Conservation (phyloP, 495 filamentous ascomycete species). For the Astrocystis sublimbata region DNA sequence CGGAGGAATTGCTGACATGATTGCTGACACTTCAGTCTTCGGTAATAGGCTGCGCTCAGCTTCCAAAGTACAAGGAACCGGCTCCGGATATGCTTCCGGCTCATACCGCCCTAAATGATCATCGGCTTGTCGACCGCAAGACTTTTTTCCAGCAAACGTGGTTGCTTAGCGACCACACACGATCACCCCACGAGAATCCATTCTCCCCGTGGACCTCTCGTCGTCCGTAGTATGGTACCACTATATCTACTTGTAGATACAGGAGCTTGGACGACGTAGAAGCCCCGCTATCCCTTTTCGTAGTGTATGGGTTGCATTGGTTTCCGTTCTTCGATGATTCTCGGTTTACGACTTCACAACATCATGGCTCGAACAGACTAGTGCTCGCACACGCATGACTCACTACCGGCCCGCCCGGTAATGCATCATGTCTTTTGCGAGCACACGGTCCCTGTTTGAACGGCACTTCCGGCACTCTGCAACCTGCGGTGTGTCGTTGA, state of each 20-base stretch:
- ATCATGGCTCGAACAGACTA: constrained; percentile 34
- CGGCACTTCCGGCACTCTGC: constrained; percentile 36
- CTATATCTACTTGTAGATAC: constrained; percentile 23
- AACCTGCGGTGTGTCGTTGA: constrained; percentile 25
- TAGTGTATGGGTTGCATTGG: constrained; percentile 38
- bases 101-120: constrained; percentile 73
- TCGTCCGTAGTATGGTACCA: constrained; percentile 24
- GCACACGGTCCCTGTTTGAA: constrained; percentile 29
- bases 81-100: constrained; percentile 60
- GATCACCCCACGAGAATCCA: constrained; percentile 25
- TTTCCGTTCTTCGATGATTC: constrained; percentile 41
- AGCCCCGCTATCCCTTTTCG: constrained; percentile 32
- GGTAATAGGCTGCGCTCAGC: constrained; percentile 93
- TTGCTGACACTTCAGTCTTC: constrained; percentile 88
- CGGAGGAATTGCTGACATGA: constrained; percentile 71
- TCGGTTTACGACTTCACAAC: constrained; percentile 36
- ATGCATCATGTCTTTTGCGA: constrained; percentile 24
- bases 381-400: constrained; percentile 25
- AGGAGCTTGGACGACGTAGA: constrained; percentile 26
- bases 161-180: constrained; percentile 23
- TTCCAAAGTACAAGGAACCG: constrained; percentile 79
- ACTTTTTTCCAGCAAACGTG: constrained; percentile 25
- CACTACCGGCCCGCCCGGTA: constrained; percentile 17
- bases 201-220: constrained; percentile 28
- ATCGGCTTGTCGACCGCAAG: constrained; percentile 20